Evolutionary conservation across 169 alveolate genomes (phyloP), one percentile per base, ranked within the genome.

Genomic region (Plasmodium falciparum): DNA sequence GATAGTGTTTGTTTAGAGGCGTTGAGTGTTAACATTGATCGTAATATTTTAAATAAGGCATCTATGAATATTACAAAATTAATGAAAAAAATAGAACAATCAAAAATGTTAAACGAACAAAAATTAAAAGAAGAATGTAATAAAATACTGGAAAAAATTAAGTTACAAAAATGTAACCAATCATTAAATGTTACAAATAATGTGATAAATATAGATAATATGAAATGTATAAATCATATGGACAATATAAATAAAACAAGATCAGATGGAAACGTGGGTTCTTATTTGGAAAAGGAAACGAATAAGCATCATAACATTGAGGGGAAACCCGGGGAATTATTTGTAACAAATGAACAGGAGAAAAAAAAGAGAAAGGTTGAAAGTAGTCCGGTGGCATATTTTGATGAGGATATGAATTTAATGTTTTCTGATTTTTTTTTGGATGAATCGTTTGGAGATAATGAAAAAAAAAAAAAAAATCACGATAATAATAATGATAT

Each of bases 1-100:
- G 99, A 98, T 92, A 97, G 98, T 86, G 99, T 98, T 47, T 98
- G 99, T 90, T 97, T 98, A 49, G 99, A 98, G 92, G 99, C 99
- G 6, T 95, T 97, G 80, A 96, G 98, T 90, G 98, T 98, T 3
- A 96, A 97, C 74, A 90, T 98, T 45, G 98, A 96, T 88, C 91
- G 95, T 39, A 96, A 93, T 50, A 93, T 94, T 1, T 74, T 98
- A 59, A 96, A 95, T 69, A 93, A 94, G 9, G 99, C 99, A 11
- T 91, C 93, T 59, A 76, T 93, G 59, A 97, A 98, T 89, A 88
- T 97, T 33, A 78, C 88, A 39, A 92, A 88, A 61, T 91, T 96
- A 8, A 92, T 92, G 11, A 93, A 92, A 15, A 89, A 88, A 49
- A 94, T 97, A 8, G 96, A 95, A 22, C 86, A 88, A 33, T 88